Percentiles rank a stretch among this genome's conserved stretches.
Evolutionary conservation across 2,329 filamentous ascomycete genomes (phyloP).

Genomic region (Sarocladium oryzae): DNA sequence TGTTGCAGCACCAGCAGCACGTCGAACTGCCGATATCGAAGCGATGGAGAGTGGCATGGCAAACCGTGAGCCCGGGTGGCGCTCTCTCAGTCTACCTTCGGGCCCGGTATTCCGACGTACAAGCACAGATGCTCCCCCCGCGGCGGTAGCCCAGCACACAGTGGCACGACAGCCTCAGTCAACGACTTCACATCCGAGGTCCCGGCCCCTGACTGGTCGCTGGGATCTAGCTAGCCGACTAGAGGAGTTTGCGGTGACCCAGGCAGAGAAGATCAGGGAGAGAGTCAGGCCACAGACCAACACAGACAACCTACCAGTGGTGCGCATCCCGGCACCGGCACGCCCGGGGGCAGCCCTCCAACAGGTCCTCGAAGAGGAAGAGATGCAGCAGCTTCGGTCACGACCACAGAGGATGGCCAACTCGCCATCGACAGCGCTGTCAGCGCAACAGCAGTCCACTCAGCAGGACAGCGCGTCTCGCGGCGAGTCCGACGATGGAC

Average conservation of each 20-base stretch:
- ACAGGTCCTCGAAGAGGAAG: conserved; percentile 51
- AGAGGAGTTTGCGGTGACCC: conserved; percentile 54
- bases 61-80: neutral
- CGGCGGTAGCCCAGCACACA: conserved; percentile 8
- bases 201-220: conserved; percentile 17
- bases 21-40: conserved; percentile 6
- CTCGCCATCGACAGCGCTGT: conserved; percentile 9
- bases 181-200: neutral
- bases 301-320: conserved; percentile 50
- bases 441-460: neutral
- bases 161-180: conserved; percentile 7
- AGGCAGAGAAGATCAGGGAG: conserved; percentile 55
- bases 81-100: neutral
- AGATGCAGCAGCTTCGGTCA: conserved; percentile 12
- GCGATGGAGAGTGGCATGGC: conserved; percentile 2
- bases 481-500: neutral
- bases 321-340: conserved; percentile 55
- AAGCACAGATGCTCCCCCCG: conserved; percentile 1
- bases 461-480: neutral
- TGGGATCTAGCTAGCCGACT: conserved; percentile 53
- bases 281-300: conserved; percentile 46
- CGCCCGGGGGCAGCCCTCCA: conserved; percentile 50
- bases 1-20: neutral
- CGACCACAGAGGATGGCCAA: conserved; percentile 16
- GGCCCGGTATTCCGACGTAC: neutral